Conservation (phyloP, 345 rosid species). For the Heritiera fomes region DNA sequence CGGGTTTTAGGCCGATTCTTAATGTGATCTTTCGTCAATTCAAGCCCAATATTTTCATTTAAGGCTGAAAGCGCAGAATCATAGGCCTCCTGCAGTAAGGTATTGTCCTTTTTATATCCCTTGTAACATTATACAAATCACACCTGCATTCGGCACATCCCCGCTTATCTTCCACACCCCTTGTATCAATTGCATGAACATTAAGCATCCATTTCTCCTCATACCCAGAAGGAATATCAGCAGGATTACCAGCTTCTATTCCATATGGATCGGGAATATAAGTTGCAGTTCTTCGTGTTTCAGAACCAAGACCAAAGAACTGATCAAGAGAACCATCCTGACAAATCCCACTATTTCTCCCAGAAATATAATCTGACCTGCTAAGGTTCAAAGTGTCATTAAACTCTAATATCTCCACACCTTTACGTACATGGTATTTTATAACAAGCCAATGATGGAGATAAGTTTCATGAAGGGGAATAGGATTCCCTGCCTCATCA, state of each 20-base stretch:
- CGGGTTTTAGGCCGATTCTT: constrained; percentile 14
- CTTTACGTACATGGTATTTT: constrained; percentile 47
- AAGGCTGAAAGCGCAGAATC: neutral
- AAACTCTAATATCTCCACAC: constrained; percentile 17
- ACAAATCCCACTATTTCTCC: constrained; percentile 66
- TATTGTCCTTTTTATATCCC: neutral
- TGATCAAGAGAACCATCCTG: constrained; percentile 44
- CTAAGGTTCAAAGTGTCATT: neutral
- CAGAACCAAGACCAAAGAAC: constrained; percentile 79
- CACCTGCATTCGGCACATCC: no score
- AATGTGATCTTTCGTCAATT: constrained; percentile 15
- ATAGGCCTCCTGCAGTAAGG: constrained; percentile 1
- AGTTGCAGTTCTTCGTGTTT: constrained; percentile 67
- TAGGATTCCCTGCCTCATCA: constrained; percentile 62
- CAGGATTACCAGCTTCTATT: no score
- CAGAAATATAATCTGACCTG: constrained; percentile 32
- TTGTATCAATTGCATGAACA: no score
- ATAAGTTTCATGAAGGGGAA: constrained; percentile 83
- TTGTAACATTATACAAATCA: no score
- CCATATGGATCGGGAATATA: constrained; percentile 81
- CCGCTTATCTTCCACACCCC: no score
- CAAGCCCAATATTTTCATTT: constrained; percentile 9
- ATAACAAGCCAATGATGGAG: constrained; percentile 83
- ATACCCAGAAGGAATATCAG: no score
- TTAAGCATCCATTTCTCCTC: no score